Percentiles rank a stretch among this genome's conserved stretches.
Conservation (phyloP, 2,329 filamentous ascomycete species). For the Apiospora saccharicola region DNA sequence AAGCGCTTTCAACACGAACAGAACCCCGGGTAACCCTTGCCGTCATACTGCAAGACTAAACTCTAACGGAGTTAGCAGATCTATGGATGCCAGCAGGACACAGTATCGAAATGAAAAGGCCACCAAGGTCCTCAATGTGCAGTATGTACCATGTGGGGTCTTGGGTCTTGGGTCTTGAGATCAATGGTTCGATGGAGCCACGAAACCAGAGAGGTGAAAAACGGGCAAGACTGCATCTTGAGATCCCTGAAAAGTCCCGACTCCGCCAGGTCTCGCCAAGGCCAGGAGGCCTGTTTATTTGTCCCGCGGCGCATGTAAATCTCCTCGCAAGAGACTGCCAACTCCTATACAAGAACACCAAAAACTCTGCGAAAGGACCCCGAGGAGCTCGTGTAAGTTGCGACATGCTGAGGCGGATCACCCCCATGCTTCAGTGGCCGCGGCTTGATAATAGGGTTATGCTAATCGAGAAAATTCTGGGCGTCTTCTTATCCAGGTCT, state of each 20-base stretch:
- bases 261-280: not conserved
- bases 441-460: not conserved
- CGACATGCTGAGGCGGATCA: not conserved
- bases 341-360: not conserved
- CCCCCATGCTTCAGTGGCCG: not conserved
- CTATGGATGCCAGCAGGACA: not conserved
- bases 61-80: not conserved
- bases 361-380: not conserved
- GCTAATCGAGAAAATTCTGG: not conserved
- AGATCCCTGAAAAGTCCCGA: not conserved
- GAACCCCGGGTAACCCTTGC: not conserved
- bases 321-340: not conserved
- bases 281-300: not conserved
- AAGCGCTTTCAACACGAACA: not conserved
- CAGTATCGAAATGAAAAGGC: not conserved
- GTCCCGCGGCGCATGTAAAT: not conserved
- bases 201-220: constrained; percentile 2
- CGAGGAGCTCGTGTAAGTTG: not conserved
- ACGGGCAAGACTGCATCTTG: not conserved
- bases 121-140: not conserved
- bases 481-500: not conserved
- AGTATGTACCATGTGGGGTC: not conserved
- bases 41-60: not conserved
- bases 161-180: not conserved
- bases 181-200: not conserved